Conservation (phyloP, 176 grass and related monocot genomes). For the Saccharum officinarum region DNA sequence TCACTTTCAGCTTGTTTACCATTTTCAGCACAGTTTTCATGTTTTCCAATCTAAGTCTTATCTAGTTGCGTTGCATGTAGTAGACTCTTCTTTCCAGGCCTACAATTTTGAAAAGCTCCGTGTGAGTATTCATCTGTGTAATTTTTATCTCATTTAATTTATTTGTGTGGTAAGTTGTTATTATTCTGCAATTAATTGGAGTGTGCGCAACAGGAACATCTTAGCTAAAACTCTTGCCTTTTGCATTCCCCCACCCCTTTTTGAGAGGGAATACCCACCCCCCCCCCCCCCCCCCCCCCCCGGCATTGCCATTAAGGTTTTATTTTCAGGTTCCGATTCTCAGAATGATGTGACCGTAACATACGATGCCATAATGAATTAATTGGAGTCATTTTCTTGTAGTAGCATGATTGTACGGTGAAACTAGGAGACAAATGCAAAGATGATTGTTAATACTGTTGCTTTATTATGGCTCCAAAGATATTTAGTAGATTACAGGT, state of each 20-base stretch:
- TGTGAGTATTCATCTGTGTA: not conserved
- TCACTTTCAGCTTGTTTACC: not conserved
- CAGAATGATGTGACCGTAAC: not conserved
- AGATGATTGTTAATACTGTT: not conserved
- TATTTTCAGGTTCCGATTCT: not conserved
- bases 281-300: too few relatives aligned
- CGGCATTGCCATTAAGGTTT: not conserved
- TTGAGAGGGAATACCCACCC: too few relatives aligned
- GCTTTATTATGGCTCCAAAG: not conserved
- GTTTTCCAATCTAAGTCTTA: not conserved
- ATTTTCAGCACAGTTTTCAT: not conserved
- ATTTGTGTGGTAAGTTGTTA: not conserved
- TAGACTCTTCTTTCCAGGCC: not conserved
- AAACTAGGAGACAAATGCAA: slow-evolving; percentile 11
- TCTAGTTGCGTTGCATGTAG: not conserved
- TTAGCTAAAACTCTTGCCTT: not conserved
- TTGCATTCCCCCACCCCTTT: too few relatives aligned
- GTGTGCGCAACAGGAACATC: not conserved
- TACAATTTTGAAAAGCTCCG: not conserved
- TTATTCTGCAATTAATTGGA: not conserved
- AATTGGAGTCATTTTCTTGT: not conserved
- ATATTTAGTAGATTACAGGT: not conserved
- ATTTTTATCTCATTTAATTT: not conserved
- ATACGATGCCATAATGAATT: not conserved
- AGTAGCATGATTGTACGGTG: not conserved